These are phyloP conservation scores for Pythium brassicae DNA, from an alignment of 352 stramenopile species.

Conservation along the genomic window DNA sequence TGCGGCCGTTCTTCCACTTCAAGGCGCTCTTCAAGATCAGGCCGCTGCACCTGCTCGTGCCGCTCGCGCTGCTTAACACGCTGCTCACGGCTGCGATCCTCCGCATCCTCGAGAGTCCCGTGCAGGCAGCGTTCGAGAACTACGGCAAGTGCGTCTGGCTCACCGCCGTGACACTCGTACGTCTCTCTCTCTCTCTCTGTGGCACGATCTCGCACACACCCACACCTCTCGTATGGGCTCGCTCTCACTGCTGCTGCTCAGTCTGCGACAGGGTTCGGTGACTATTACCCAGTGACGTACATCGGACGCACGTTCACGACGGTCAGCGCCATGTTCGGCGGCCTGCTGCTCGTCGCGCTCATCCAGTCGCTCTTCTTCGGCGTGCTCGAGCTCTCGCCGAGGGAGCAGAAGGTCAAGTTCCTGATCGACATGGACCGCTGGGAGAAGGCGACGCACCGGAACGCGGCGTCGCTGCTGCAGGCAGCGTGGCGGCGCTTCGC, in stretches of 20 bases:
- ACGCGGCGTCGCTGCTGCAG: constrained; percentile 42
- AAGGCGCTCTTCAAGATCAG: constrained; percentile 74
- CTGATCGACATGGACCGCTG: constrained; percentile 61
- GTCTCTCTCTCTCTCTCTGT: constrained; percentile 1
- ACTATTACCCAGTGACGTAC: constrained; percentile 71
- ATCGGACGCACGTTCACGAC: constrained; percentile 53
- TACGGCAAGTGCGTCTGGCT: constrained; percentile 76
- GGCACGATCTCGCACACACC: no score
- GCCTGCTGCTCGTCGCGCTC: constrained; percentile 61
- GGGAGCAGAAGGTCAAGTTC: constrained; percentile 57
- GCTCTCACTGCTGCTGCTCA: constrained; percentile 7
- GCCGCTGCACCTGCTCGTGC: constrained; percentile 55
- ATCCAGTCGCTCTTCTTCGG: constrained; percentile 77
- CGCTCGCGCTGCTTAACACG: constrained; percentile 46
- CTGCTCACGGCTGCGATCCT: constrained; percentile 66
- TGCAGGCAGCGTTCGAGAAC: constrained; percentile 56
- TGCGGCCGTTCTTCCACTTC: constrained; percentile 79
- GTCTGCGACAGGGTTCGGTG: constrained; percentile 66
- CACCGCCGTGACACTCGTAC: constrained; percentile 62
- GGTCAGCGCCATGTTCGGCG: constrained; percentile 65
- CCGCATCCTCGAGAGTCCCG: constrained; percentile 63
- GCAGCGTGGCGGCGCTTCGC: constrained; percentile 24
- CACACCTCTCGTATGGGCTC: neutral
- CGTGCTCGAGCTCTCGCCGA: constrained; percentile 59
- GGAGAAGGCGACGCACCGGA: constrained; percentile 39